Base-by-base conservation (phyloP, 164 flowering plant species). In the Magnolia officinalis region DNA sequence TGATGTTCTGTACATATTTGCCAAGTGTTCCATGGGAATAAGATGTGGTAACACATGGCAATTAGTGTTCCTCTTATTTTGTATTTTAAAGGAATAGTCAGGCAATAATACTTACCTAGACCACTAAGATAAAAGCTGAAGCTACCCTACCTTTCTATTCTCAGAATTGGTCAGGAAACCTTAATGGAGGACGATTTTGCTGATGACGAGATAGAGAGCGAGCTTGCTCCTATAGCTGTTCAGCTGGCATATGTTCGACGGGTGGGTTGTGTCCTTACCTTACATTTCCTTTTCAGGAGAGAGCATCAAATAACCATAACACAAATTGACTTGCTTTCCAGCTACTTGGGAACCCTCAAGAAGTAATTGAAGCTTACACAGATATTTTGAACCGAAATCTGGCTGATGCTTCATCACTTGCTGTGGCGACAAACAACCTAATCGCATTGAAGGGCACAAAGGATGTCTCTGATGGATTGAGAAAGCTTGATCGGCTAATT, bases 221-320 rank as follows among this genome's bases (percentile, higher is more conserved):
- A 96, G 82, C 85, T 96, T 84, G 91, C 97, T 66, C 97, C 98
- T n/a, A 85, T 96, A 74, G 80, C 89, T 80, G 97, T 94, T 64
- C 98, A 94, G 85, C 81, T 96, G 82, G 99, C 97, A 61, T 94
- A 90, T 87, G 97, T 92, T 80, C 90, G 85, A 78, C 99, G 92
- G 97, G 99, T 96, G 78, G 45, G 74, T 50, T 31, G 14, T 26
- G 31, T 2, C 11, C 61, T 50, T 19, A 6, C 67, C 16, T 45
- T 24, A 61, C 11, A 8, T 69, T 31, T 72, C 1, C n/a, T 24
- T 73, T 55, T 9, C 16, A 21, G 71, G 67, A 24, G 23, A 50
- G 16, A 21, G 67, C 63, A 11, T 67, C 69, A 11, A 75, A 49
- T 64, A 58, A 72, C 61, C 37, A 49, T 80, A 66, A 84, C 75